Conservation (phyloP, 805 yeast species). For the Starmera caribaea region DNA sequence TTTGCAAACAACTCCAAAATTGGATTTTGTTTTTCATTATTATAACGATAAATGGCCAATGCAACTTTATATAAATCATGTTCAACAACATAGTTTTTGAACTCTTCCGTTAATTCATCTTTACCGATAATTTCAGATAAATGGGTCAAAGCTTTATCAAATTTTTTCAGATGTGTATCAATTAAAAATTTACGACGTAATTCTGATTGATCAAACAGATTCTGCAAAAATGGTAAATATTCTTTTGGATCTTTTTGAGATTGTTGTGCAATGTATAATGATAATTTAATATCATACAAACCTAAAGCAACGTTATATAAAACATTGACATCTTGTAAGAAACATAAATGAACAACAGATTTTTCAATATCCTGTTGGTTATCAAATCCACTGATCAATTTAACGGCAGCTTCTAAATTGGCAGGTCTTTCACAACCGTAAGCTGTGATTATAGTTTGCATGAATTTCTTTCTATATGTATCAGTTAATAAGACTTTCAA, state of each 20-base stretch:
- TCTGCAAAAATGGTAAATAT: slow-evolving; percentile 84
- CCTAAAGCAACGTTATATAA: slow-evolving; percentile 76
- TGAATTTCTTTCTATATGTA: slow-evolving; percentile 43
- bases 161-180: slow-evolving; percentile 66
- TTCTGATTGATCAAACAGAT: slow-evolving; percentile 57
- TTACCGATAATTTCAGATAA: slow-evolving; percentile 38
- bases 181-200: slow-evolving; percentile 64
- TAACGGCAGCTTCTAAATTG: slow-evolving; percentile 65
- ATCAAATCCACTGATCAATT: slow-evolving; percentile 44
- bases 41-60: slow-evolving; percentile 48
- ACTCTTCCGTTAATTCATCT: slow-evolving; percentile 39
- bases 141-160: slow-evolving; percentile 59
- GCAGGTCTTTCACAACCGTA: slow-evolving; percentile 90
- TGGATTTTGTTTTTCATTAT: slow-evolving; percentile 39
- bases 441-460: slow-evolving; percentile 80
- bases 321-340: slow-evolving; percentile 79
- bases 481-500: slow-evolving; percentile 43
- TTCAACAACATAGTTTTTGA: slow-evolving; percentile 54
- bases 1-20: slow-evolving; percentile 58
- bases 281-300: slow-evolving; percentile 69
- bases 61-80: slow-evolving; percentile 70
- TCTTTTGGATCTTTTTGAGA: slow-evolving; percentile 98
- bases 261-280: slow-evolving; percentile 84
- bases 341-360: slow-evolving; percentile 74
- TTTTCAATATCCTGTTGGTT: slow-evolving; percentile 42